These are phyloP conservation scores for Diphasiastrum complanatum DNA, from an alignment of 83 land plant genomes.

Conservation along the genomic window DNA sequence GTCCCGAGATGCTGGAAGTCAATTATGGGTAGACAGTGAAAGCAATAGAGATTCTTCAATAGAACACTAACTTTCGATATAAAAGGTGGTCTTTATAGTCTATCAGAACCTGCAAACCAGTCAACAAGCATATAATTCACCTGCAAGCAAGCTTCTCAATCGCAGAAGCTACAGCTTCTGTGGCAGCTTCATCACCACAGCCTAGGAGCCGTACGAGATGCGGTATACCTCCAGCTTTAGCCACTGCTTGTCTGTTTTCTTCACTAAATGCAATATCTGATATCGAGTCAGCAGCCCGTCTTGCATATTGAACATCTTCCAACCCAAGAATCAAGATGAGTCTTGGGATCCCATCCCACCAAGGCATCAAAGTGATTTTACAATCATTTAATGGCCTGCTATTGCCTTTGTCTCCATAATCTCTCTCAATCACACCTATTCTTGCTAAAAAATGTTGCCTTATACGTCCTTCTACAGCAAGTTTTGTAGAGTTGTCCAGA, in stretches of 20 bases:
- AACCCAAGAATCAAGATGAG: slow-evolving; percentile 74
- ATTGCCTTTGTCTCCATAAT: slow-evolving; percentile 31
- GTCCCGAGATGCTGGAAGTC: not conserved
- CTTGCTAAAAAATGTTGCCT: slow-evolving; percentile 80
- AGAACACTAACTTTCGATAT: slow-evolving; percentile 1
- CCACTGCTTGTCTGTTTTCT: slow-evolving; percentile 57
- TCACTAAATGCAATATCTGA: slow-evolving; percentile 70
- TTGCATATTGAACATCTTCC: slow-evolving; percentile 52
- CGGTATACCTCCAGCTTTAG: slow-evolving; percentile 75
- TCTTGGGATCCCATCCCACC: slow-evolving; percentile 82
- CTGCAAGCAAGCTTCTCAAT: slow-evolving; percentile 69
- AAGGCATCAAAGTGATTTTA: slow-evolving; percentile 53
- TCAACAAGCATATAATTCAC: slow-evolving; percentile 25
- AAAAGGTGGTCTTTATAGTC: not conserved
- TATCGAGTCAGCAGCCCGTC: slow-evolving; percentile 55
- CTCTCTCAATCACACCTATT: slow-evolving; percentile 62
- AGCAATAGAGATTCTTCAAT: no score
- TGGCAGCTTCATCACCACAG: slow-evolving; percentile 44
- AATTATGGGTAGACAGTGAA: no score
- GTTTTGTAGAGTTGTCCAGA: slow-evolving; percentile 48
- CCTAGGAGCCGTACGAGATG: slow-evolving; percentile 52
- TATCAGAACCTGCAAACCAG: not conserved
- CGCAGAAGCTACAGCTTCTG: slow-evolving; percentile 48
- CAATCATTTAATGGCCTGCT: not conserved
- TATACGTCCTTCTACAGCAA: slow-evolving; percentile 57